Base-by-base conservation (phyloP, 2,329 filamentous ascomycete genomes). In the Aspergillus ruber region DNA sequence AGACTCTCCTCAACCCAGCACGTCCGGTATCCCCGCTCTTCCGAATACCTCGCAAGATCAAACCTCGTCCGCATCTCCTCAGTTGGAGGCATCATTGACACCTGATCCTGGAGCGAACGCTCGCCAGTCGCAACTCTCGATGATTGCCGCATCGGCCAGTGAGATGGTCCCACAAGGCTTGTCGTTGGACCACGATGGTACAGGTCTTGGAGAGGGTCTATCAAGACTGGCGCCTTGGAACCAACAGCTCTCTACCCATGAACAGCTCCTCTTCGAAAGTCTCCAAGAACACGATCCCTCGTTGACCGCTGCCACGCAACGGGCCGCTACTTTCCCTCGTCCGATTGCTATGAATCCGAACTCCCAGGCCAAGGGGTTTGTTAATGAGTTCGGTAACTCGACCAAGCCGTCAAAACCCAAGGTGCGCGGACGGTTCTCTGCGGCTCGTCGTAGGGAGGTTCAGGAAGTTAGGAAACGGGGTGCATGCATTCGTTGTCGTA, bases 401-500 rank as follows among this genome's bases (percentile, higher is more conserved):
- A 66, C 63, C 29, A 71, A 71, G 53, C 63, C 65, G 60, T 56
- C 73, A 53, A 64, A 79, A 53, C 62, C 60, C 17, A 70, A 80
- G 53, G 73, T 76, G 5, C 72, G 80, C 39, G 76, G 76, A 3
- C 70, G 75, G n/a, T 83, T 83, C 56, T 72, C 74, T 25, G 77
- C 79, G 39, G 70, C 72, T 18, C 68, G 80, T 49, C 74, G 80
- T 29, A 76, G 79, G 52, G 78, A 83, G 57, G 80, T 83, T 2
- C 76, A 80, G 52, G 74, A 79, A 50, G 76, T 82, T 29, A 73
- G 80, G 20, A 82, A 82, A 60, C 71, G 74, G 45, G 80, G 80
- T 10, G 80, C 80, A 6, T 83, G 80, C 56, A 76, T 83, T 51
- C 75, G 80, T 29, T 83, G 80, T 59, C 77, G 80, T 12, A 82